Evolutionary conservation across 2,329 filamentous ascomycete genomes (phyloP).

Genomic region (Bipolaris zeicola): DNA sequence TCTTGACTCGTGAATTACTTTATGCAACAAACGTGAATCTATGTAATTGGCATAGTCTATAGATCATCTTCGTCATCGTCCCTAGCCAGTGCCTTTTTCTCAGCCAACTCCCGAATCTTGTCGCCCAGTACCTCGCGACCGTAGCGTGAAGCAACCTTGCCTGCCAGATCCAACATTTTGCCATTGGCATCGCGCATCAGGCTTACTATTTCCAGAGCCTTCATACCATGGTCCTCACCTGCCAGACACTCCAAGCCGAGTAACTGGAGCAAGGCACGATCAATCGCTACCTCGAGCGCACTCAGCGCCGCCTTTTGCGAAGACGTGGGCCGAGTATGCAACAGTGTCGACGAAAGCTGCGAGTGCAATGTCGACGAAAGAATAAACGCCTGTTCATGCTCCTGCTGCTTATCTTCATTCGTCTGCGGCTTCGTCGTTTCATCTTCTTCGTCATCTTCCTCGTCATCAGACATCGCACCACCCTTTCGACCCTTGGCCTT

Average conservation of each 20-base stretch:
- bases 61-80: conserved; percentile 32
- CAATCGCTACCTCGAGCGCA: conserved; percentile 78
- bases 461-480: conserved; percentile 41
- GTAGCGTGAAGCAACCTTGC: conserved; percentile 87
- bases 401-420: conserved; percentile 58
- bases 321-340: conserved; percentile 67
- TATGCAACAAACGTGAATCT: too few relatives aligned
- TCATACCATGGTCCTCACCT: conserved; percentile 92
- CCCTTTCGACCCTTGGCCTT: conserved; percentile 32
- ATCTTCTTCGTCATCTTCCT: conserved; percentile 41
- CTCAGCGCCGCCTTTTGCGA: conserved; percentile 70
- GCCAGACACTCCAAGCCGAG: conserved; percentile 88
- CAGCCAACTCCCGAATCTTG: conserved; percentile 87
- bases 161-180: conserved; percentile 88
- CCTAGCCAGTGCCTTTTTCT: conserved; percentile 67
- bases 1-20: not conserved
- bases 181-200: conserved; percentile 85
- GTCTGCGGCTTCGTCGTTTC: conserved; percentile 25
- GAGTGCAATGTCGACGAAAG: conserved; percentile 73
- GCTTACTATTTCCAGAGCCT: conserved; percentile 85
- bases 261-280: conserved; percentile 88
- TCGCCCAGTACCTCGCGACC: conserved; percentile 78
- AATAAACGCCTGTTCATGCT: conserved; percentile 81
- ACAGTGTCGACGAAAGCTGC: conserved; percentile 76
- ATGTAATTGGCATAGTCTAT: not conserved